Conservation (phyloP, 176 grass and related monocot genomes). For the Aegilops bicornis region DNA sequence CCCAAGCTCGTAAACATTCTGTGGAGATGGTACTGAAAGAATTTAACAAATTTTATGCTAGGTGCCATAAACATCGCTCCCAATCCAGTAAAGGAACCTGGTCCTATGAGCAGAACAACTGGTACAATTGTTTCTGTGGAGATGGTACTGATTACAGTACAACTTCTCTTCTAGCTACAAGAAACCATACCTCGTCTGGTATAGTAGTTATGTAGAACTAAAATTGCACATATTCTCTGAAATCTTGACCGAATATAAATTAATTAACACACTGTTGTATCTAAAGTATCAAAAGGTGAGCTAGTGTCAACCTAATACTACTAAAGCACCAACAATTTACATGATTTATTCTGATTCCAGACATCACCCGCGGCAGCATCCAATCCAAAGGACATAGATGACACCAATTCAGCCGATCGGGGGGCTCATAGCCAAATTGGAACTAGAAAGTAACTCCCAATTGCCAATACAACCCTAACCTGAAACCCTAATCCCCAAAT, state of each 20-base stretch:
- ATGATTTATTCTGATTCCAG: background rate
- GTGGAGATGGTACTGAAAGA: background rate
- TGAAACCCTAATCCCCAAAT: slow-evolving; percentile 19
- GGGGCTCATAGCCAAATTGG: background rate
- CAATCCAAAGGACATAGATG: background rate
- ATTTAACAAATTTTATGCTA: background rate
- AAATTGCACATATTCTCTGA: background rate
- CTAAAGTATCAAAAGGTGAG: background rate
- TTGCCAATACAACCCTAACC: background rate
- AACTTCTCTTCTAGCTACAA: background rate
- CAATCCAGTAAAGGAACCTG: background rate
- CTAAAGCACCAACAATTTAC: background rate
- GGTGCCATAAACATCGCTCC: background rate
- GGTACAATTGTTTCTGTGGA: background rate
- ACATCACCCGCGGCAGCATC: background rate
- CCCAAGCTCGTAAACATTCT: background rate
- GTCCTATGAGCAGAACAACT: background rate
- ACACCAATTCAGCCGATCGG: background rate
- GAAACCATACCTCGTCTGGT: background rate
- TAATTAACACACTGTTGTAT: background rate
- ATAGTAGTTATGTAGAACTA: background rate
- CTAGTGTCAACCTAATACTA: background rate
- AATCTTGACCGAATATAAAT: background rate
- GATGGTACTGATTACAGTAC: background rate
- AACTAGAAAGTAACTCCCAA: background rate